These are phyloP conservation scores for Aspergillus versicolor DNA, from an alignment of 2,329 filamentous ascomycete species.

Conservation along the genomic window DNA sequence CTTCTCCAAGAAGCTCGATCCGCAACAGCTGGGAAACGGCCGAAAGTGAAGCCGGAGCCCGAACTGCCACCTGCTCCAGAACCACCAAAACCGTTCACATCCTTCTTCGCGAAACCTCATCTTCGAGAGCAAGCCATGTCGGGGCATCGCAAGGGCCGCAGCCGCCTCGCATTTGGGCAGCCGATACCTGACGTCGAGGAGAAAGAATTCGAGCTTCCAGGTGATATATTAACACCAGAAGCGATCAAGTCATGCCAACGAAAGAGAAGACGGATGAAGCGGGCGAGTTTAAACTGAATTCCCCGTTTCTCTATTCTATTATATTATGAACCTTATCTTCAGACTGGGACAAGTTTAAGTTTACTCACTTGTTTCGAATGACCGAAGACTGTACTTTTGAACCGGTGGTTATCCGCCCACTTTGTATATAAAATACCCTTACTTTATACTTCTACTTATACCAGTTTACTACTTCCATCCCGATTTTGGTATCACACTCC, in stretches of 20 bases:
- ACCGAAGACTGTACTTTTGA: not conserved
- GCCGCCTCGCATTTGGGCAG: slow-evolving; percentile 76
- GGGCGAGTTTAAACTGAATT: slow-evolving; percentile 26
- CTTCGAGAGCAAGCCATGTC: slow-evolving; percentile 78
- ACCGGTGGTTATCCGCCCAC: not conserved
- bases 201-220: slow-evolving; percentile 72
- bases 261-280: slow-evolving; percentile 36
- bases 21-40: slow-evolving; percentile 47
- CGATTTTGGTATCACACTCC: not conserved
- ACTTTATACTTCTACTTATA: not conserved
- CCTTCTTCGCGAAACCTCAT: slow-evolving; percentile 80
- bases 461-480: not conserved
- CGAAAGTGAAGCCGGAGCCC: slow-evolving; percentile 18
- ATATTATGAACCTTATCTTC: not conserved
- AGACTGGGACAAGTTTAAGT: not conserved
- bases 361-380: not conserved
- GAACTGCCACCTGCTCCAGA: slow-evolving; percentile 32
- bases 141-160: slow-evolving; percentile 67
- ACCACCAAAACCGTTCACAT: slow-evolving; percentile 66
- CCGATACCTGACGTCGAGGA: slow-evolving; percentile 71
- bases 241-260: slow-evolving; percentile 42
- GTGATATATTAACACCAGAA: slow-evolving; percentile 52
- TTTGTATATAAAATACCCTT: not conserved
- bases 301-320: not conserved
- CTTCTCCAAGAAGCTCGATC: slow-evolving; percentile 69